Evolutionary conservation across 2,329 filamentous ascomycete species (phyloP), one percentile per base, ranked within the genome.

Genomic region (Lasiodiplodia hormozganensis): DNA sequence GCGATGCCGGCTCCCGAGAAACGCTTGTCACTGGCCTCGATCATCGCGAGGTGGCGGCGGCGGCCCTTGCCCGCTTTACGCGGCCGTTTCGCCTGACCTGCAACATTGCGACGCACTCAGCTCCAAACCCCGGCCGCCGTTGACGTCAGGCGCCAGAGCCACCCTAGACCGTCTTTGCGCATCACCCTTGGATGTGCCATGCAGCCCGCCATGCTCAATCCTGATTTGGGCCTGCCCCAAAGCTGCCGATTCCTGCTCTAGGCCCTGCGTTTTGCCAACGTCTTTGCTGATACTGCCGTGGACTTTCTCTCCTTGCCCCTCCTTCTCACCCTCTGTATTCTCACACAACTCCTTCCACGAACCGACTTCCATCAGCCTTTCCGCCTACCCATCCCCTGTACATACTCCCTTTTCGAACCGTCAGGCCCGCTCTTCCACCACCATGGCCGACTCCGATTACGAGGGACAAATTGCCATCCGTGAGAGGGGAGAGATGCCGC

Each of bases 381-480:
- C 28, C 43, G 28, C 34, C 40, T 12, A 21, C 65, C 40, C 31
- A 28, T 56, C 18, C 21, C 62, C 53, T 66, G 34, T 54, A 60
- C 43, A 57, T 60, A 52, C 52, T 31, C 34, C 34, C 16, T 34
- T 8, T 60, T 43, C 53, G 49, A 25, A 56, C n/a, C 31, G 36
- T 66, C 23, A 58, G 47, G 31, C 36, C 57, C 64, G 52, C 57
- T 69, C 71, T 68, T 47, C 69, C 65, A 58, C 57, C 69, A 72
- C 68, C 73, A 79, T 79, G 77, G 72, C 78, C 57, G 67, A 68
- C 57, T 65, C 56, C n/a, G 75, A 78, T 68, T 77, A 74, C 62
- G 77, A 80, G 25, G 43, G 12, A 8, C 60, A 64, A 23, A 28
- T 21, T 5, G 60, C 60, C 47, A 3, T 64, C 47, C 51, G 49